These are phyloP conservation scores for Arachnomyces sp. DNA, from an alignment of 2,329 filamentous ascomycete genomes.

Conservation along the genomic window DNA sequence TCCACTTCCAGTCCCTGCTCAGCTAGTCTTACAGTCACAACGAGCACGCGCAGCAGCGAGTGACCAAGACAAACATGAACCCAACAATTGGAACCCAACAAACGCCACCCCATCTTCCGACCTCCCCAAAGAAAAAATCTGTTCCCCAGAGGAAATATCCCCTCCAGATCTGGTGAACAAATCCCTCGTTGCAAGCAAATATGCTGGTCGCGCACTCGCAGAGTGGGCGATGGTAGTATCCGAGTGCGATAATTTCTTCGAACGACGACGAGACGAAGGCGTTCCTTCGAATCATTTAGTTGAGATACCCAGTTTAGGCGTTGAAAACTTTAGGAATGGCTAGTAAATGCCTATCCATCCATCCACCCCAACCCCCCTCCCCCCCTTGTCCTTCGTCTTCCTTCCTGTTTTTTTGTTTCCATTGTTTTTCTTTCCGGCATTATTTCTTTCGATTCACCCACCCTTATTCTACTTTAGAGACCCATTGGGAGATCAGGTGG, in stretches of 20 bases:
- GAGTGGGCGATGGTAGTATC: constrained; percentile 56
- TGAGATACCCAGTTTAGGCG: constrained; percentile 54
- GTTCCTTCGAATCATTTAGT: constrained; percentile 49
- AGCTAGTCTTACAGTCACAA: constrained; percentile 42
- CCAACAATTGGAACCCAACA: not conserved
- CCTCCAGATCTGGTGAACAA: constrained; percentile 20
- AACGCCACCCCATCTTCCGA: not conserved
- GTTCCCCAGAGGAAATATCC: not conserved
- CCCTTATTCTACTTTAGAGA: constrained; percentile 20
- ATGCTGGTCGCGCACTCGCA: constrained; percentile 54
- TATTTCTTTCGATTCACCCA: constrained; percentile 23
- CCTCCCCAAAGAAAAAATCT: not conserved
- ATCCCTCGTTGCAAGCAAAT: constrained; percentile 40
- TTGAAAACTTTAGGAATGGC: constrained; percentile 52
- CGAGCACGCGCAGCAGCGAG: constrained; percentile 5
- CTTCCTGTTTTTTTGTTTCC: constrained; percentile 6
- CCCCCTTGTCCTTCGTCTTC: not conserved
- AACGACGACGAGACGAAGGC: constrained; percentile 53
- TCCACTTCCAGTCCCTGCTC: constrained; percentile 48
- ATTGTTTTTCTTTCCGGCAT: constrained; percentile 9
- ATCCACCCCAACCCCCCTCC: not conserved
- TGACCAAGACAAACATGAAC: constrained; percentile 12
- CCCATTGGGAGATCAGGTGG: too few species aligned
- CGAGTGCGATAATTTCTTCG: constrained; percentile 57
- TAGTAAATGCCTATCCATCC: not conserved